Conservation (phyloP, 345 rosid species). For the Erodium maritimum region DNA sequence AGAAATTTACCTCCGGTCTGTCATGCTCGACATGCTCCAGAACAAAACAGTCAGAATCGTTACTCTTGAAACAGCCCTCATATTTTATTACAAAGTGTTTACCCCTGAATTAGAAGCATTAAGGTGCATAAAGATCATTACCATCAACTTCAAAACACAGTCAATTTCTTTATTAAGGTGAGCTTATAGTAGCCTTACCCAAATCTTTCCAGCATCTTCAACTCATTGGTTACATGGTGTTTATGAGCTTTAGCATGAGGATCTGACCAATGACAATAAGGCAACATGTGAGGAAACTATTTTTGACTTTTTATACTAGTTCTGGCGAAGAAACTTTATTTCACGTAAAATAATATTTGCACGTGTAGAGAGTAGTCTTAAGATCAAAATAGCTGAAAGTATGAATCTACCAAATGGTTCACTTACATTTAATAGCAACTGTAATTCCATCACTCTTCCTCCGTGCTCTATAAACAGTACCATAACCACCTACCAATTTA, state of each 20-base stretch:
- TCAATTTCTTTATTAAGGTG: neutral
- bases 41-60: conserved; percentile 66
- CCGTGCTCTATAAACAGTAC: conserved; percentile 71
- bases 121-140: conserved; percentile 3
- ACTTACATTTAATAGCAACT: conserved; percentile 90
- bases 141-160: neutral
- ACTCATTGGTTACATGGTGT: conserved; percentile 58
- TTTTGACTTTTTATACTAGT: too few relatives aligned
- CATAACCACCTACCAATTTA: conserved; percentile 74
- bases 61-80: conserved; percentile 72
- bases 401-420: conserved; percentile 1
- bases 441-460: conserved; percentile 55
- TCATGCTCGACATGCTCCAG: conserved; percentile 88
- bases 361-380: neutral
- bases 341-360: neutral
- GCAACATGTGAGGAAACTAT: conserved; percentile 1
- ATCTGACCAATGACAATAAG: conserved; percentile 32
- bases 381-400: neutral
- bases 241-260: conserved; percentile 78
- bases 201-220: conserved; percentile 76
- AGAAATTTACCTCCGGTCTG: conserved; percentile 62
- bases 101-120: conserved; percentile 45
- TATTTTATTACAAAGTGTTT: conserved; percentile 62
- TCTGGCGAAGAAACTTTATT: neutral
- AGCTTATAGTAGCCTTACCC: conserved; percentile 41